A percentile compares a stretch with the other conserved stretches of the same genome.
Evolutionary conservation across 2,329 filamentous ascomycete species (phyloP).

Genomic region (Aspergillus chevalieri): DNA sequence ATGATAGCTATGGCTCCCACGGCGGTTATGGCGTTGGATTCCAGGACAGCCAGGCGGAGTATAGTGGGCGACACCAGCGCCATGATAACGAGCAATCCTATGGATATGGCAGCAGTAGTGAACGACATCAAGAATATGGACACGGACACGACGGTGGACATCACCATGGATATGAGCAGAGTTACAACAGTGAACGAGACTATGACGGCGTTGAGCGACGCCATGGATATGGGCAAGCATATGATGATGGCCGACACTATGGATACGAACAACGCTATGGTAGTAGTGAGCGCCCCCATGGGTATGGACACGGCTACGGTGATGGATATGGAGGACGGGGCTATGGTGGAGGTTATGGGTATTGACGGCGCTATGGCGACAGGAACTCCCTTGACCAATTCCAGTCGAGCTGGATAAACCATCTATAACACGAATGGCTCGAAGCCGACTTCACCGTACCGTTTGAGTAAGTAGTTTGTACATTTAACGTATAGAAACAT

Average conservation of each 20-base stretch:
- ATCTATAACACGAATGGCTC: too few relatives aligned
- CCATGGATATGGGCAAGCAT: not conserved
- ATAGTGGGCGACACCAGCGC: constrained; percentile 12
- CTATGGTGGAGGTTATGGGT: not conserved
- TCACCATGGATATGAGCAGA: constrained; percentile 3
- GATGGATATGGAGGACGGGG: constrained; percentile 3
- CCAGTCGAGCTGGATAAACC: too few relatives aligned
- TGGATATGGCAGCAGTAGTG: constrained; percentile 10
- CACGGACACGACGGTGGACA: not conserved
- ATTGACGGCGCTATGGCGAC: not conserved
- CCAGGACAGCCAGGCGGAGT: constrained; percentile 12
- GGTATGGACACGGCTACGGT: constrained; percentile 13
- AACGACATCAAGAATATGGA: constrained; percentile 15
- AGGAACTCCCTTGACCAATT: too few relatives aligned
- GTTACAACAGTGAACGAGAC: constrained; percentile 7
- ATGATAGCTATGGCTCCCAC: constrained; percentile 6
- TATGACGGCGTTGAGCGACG: constrained; percentile 1
- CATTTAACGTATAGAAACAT: not conserved
- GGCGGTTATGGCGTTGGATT: constrained; percentile 13
- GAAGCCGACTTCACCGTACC: too few relatives aligned
- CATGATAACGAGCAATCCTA: not conserved
- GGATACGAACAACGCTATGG: constrained; percentile 11
- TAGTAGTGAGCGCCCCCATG: constrained; percentile 15
- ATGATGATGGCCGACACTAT: not conserved
- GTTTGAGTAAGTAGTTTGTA: not conserved